Evolutionary conservation across 164 flowering plant species (phyloP), one percentile per base, ranked within the genome.

Genomic region (Vitis vinifera): DNA sequence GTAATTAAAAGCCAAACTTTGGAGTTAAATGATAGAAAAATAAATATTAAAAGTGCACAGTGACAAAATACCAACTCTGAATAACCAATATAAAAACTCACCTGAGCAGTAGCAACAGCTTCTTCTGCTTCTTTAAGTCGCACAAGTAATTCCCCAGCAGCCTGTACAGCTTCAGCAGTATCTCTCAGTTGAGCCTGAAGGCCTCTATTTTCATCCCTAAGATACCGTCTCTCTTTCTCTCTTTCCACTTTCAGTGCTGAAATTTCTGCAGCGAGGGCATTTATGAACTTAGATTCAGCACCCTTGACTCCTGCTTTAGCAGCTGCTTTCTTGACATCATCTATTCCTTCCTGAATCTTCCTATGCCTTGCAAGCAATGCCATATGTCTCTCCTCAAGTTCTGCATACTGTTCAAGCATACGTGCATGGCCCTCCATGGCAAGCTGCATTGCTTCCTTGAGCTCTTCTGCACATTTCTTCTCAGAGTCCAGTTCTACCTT

Each of bases 351-450:
- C 62, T 76, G 91, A 48, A 96, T 88, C 72, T 80, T 86, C 57
- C 97, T 81, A 56, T 93, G 92, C 75, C 94, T 85, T 27, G 88
- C 89, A 82, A 92, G 99, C 86, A 96, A 66, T 29, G 84, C 84
- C 16, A 93, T 85, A 73, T 95, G 97, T 51, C 85, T 93, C 77
- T 91, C 98, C 79, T 96, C 88, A 64, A 93, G 91, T 9, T 96
- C 99, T 16, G 97, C 98, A 77, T 93, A 93, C 77, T 92, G 97
- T 63, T 96, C 99, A 75, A 96, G 91, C 87, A 93, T 89, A 12
- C 91, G 90, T 51, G 99, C 95, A 78, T 96, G 93, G n/a, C 98
- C 94, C 71, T 88, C 87, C 94, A 96, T 96, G 59, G 97, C 97
- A 86, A 88, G 78, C 74, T 89, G 97, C 88, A 96, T 84, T 68